Percentiles rank a stretch among this genome's conserved stretches.
phyloP scores from a whole-genome alignment of 1,284 basidiomycete species.

The Dichomitus squalens region DNA sequence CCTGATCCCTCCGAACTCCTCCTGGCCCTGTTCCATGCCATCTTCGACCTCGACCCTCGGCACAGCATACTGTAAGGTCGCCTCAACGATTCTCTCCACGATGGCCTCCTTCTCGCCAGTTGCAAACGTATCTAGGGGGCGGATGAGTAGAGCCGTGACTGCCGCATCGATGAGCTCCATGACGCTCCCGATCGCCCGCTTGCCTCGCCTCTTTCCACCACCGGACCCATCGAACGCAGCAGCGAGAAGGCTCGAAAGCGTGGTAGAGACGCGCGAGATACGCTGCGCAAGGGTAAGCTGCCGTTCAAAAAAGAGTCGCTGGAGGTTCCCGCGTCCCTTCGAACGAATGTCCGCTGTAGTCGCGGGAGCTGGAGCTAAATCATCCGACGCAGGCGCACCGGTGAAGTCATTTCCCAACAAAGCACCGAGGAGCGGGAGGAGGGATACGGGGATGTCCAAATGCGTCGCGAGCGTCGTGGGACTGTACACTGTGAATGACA shows the following conservation, averaged over 20 bases:
- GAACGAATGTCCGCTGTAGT: constrained; percentile 20
- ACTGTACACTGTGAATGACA: constrained; percentile 64
- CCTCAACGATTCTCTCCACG: constrained; percentile 69
- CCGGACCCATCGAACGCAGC: constrained; percentile 31
- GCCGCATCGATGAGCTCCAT: constrained; percentile 76
- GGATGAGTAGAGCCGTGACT: constrained; percentile 58
- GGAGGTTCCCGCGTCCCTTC: constrained; percentile 45
- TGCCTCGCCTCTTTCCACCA: constrained; percentile 46
- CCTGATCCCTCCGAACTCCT: neutral
- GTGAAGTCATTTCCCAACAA: constrained; percentile 86
- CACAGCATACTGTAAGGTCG: constrained; percentile 76
- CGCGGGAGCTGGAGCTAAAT: constrained; percentile 30
- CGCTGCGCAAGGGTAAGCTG: constrained; percentile 57
- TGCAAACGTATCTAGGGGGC: constrained; percentile 48
- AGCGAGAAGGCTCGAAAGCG: constrained; percentile 54
- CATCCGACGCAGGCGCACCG: constrained; percentile 37
- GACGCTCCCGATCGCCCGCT: constrained; percentile 60
- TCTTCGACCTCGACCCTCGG: constrained; percentile 48
- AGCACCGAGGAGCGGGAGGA: constrained; percentile 85
- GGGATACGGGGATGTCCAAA: constrained; percentile 56
- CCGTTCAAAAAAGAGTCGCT: constrained; percentile 68
- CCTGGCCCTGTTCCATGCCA: constrained; percentile 23
- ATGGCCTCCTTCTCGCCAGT: constrained; percentile 65
- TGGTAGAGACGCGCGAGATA: constrained; percentile 57
- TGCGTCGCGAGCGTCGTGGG: constrained; percentile 53